Evolutionary conservation across 164 flowering plant genomes (phyloP).

Genomic region (Houttuynia cordata): DNA sequence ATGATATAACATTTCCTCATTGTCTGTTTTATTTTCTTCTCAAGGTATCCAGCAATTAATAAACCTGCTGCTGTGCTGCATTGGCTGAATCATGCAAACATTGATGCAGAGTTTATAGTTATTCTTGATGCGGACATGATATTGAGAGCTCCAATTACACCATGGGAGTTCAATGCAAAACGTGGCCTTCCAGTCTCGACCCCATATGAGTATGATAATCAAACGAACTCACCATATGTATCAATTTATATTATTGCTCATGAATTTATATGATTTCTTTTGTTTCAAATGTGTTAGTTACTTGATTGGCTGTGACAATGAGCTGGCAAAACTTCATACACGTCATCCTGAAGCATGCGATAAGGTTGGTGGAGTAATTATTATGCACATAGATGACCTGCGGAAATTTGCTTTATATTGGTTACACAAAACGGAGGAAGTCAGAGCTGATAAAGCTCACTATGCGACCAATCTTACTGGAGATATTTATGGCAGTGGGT

Average conservation of each 20-base stretch:
- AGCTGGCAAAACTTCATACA: conserved; percentile 84
- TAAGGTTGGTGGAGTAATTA: conserved; percentile 96
- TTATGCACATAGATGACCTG: conserved; percentile 94
- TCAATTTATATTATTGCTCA: not conserved
- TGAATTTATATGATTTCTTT: not conserved
- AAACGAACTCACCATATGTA: not conserved
- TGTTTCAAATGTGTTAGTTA: conserved; percentile 33
- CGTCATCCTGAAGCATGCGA: conserved; percentile 87
- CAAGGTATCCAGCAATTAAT: conserved; percentile 98
- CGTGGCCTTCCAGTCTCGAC: conserved; percentile 90
- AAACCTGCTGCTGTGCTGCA: conserved; percentile 96
- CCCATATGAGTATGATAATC: conserved; percentile 73
- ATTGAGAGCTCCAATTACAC: conserved; percentile 85
- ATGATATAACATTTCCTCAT: not conserved
- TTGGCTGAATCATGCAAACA: conserved; percentile 84
- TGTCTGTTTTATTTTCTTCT: not conserved
- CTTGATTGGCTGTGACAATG: conserved; percentile 94
- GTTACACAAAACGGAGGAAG: conserved; percentile 96
- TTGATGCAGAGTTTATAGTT: conserved; percentile 85
- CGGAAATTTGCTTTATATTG: conserved; percentile 72
- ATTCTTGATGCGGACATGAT: conserved; percentile 98
- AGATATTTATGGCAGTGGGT: conserved; percentile 79
- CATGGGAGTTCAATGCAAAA: conserved; percentile 94
- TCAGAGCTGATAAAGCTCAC: conserved; percentile 87
- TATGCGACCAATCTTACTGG: conserved; percentile 80